Evolutionary conservation across 164 flowering plant genomes (phyloP), one percentile per base, ranked within the genome.

Genomic region (Vitis labrusca): DNA sequence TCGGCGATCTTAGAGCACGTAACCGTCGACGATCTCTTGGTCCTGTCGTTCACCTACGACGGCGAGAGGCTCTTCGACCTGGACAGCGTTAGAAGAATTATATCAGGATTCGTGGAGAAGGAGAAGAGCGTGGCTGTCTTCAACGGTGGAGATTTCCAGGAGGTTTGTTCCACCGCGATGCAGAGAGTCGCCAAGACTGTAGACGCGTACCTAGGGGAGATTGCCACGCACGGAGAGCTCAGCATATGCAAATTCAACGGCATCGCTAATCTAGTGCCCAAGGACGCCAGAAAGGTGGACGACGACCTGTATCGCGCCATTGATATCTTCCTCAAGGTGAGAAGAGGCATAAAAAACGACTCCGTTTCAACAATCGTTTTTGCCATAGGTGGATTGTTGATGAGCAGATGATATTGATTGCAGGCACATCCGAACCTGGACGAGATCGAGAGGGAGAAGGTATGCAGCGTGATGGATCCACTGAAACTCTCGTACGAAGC

Each of bases 361-460:
- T 2, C 23, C 14, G 63, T 37, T 23, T 37, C 44, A 37, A 37
- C 44, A 37, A 37, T 6, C 44, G 5, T 37, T 37, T 37, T 37
- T 37, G 7, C 6, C 44, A 37, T 23, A 23, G 27, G 27, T 23
- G 27, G 44, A 37, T 2, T 23, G 44, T 3, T 37, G 44, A 37
- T 37, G 44, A 37, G 5, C 6, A 37, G 44, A 37, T 52, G 8
- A 62, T 63, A 11, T 64, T 19, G 0, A 7, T 9, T 78, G 54
- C 85, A 93, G 97, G 88, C 92, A 1, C 97, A 94, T 68, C 91
- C 93, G 10, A 80, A 76, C 32, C 78, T 94, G 0, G 98, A 94
- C 65, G 98, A 94, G 79, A 94, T 94, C 9, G 98, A 94, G 71
- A 61, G 97, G 14, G 98, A 94, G 78, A 94, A 94, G 65, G 97